These are phyloP conservation scores for Paramyrothecium sp. DNA, from an alignment of 2,329 filamentous ascomycete species.

Conservation along the genomic window DNA sequence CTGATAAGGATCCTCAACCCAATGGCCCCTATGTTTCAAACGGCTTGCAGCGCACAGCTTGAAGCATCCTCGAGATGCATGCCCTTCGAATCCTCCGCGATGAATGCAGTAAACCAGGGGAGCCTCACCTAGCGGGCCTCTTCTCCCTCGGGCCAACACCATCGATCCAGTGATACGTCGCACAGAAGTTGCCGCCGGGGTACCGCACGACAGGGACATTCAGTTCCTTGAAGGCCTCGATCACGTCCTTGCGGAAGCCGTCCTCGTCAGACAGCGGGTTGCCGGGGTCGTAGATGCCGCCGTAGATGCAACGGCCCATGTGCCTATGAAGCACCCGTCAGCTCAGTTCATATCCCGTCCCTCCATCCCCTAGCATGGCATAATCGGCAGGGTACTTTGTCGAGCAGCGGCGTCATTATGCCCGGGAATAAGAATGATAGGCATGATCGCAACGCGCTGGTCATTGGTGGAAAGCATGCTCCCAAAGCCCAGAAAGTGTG, in stretches of 20 bases:
- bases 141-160: slow-evolving; percentile 72
- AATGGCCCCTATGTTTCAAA: too few species aligned
- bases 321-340: slow-evolving; percentile 49
- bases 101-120: neutral
- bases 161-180: slow-evolving; percentile 84
- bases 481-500: too few species aligned
- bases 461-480: neutral
- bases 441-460: neutral
- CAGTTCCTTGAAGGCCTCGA: slow-evolving; percentile 70
- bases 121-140: slow-evolving; percentile 48
- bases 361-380: neutral
- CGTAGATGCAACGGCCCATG: slow-evolving; percentile 88
- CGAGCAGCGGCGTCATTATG: neutral
- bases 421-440: neutral
- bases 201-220: slow-evolving; percentile 77
- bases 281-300: slow-evolving; percentile 77
- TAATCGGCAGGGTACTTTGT: neutral
- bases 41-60: neutral
- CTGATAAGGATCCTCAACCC: too few species aligned
- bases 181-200: slow-evolving; percentile 81
- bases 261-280: slow-evolving; percentile 71
- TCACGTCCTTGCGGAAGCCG: slow-evolving; percentile 77
- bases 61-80: neutral
- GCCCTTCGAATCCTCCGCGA: neutral
- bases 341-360: neutral